phyloP scores from a whole-genome alignment of 1,139 yeast species.

The Meyerozyma athensensis region DNA sequence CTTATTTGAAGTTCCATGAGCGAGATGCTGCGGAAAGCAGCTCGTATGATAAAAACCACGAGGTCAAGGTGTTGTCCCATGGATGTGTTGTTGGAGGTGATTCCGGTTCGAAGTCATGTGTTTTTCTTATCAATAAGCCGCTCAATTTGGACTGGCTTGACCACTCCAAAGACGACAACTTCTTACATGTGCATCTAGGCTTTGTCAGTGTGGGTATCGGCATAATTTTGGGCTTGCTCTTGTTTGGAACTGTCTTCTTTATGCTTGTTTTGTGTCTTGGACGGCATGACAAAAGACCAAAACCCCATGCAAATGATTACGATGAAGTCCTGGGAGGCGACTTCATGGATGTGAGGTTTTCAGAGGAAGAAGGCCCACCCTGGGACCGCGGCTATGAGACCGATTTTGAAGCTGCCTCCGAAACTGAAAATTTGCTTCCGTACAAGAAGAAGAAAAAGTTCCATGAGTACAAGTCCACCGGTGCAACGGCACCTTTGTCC shows the following conservation, averaged over 20 bases:
- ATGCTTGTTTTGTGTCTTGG: constrained; percentile 22
- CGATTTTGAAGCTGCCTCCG: constrained; percentile 35
- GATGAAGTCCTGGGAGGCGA: constrained; percentile 18
- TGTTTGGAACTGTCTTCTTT: constrained; percentile 9
- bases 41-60: constrained; percentile 55
- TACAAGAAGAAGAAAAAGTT: constrained; percentile 14
- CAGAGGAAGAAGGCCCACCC: constrained; percentile 19
- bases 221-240: constrained; percentile 51
- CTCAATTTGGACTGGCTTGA: constrained; percentile 53
- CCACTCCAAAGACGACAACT: constrained; percentile 26
- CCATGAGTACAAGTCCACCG: constrained; percentile 14
- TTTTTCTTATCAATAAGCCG: constrained; percentile 69
- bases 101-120: constrained; percentile 40
- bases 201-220: constrained; percentile 66
- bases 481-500: constrained; percentile 16
- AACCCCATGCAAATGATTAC: neutral
- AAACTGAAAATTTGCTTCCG: constrained; percentile 31
- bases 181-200: constrained; percentile 57
- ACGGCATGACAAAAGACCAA: constrained; percentile 11
- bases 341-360: constrained; percentile 37
- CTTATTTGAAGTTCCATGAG: constrained; percentile 25
- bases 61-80: constrained; percentile 57
- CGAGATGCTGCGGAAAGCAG: constrained; percentile 25
- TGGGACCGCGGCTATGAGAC: constrained; percentile 44
- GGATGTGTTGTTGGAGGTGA: constrained; percentile 56